These are phyloP conservation scores for Thielaviopsis ethacetica DNA, from an alignment of 2,329 filamentous ascomycete species.

Conservation along the genomic window DNA sequence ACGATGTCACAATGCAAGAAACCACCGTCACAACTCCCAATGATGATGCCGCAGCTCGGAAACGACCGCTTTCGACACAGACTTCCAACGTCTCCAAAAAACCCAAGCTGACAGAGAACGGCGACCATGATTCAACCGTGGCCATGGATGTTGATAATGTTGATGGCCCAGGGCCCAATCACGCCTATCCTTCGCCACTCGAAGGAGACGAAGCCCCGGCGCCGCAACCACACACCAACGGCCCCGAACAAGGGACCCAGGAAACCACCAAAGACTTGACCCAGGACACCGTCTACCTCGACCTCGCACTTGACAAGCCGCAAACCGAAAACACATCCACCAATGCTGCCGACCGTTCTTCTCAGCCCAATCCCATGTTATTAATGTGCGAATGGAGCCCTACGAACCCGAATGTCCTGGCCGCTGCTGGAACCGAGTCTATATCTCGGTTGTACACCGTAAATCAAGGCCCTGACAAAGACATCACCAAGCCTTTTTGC, in stretches of 20 bases:
- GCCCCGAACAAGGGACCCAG: slow-evolving; percentile 47
- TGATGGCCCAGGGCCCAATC: slow-evolving; percentile 30
- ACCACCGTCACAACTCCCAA: not conserved
- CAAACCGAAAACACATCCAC: slow-evolving; percentile 12
- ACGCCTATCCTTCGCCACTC: slow-evolving; percentile 49
- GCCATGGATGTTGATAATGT: slow-evolving; percentile 43
- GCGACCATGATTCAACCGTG: slow-evolving; percentile 8
- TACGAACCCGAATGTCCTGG: slow-evolving; percentile 45
- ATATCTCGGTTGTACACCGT: slow-evolving; percentile 54
- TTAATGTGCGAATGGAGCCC: slow-evolving; percentile 56
- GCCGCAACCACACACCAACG: slow-evolving; percentile 38
- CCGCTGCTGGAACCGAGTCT: slow-evolving; percentile 52
- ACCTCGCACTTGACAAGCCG: slow-evolving; percentile 27
- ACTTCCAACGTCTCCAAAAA: slow-evolving; percentile 7
- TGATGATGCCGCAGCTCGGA: slow-evolving; percentile 6
- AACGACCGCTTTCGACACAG: slow-evolving; percentile 10
- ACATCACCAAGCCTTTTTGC: slow-evolving; percentile 24
- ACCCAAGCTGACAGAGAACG: slow-evolving; percentile 10
- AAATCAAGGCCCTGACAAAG: slow-evolving; percentile 31
- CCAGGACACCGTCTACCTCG: slow-evolving; percentile 43
- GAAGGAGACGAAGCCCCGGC: slow-evolving; percentile 39
- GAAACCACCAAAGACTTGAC: slow-evolving; percentile 47
- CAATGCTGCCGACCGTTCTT: slow-evolving; percentile 17
- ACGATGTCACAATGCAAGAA: slow-evolving; percentile 9
- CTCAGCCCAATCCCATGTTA: slow-evolving; percentile 41